Conservation (phyloP, 2,329 filamentous ascomycete genomes). For the Phialophora tarda region DNA sequence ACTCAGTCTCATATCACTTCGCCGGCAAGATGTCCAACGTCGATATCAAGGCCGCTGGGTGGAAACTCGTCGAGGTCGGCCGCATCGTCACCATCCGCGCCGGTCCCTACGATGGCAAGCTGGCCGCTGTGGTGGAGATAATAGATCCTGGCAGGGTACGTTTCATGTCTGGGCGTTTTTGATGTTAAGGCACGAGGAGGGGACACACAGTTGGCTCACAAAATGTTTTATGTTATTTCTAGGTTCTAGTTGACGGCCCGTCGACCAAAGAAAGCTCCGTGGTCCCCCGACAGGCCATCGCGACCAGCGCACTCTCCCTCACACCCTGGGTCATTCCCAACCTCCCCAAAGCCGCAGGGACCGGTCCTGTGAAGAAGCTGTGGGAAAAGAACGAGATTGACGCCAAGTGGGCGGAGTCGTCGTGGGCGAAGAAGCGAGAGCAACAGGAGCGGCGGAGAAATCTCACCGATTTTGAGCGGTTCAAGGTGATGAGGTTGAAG, state of each 20-base stretch:
- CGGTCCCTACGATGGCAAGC: slow-evolving; percentile 80
- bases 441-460: slow-evolving; percentile 84
- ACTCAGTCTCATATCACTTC: slow-evolving; percentile 13
- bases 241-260: slow-evolving; percentile 97
- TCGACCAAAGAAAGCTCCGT: slow-evolving; percentile 77
- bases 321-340: slow-evolving; percentile 86
- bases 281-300: slow-evolving; percentile 84
- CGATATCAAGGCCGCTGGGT: slow-evolving; percentile 79
- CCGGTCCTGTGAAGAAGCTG: slow-evolving; percentile 78
- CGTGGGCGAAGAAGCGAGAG: slow-evolving; percentile 92
- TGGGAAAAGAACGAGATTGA: slow-evolving; percentile 95
- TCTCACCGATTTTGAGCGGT: slow-evolving; percentile 98
- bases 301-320: slow-evolving; percentile 83
- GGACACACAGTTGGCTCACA: slow-evolving; percentile 10
- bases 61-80: slow-evolving; percentile 98
- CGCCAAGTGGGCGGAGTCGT: slow-evolving; percentile 86
- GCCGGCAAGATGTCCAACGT: slow-evolving; percentile 71
- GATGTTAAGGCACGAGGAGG: neutral
- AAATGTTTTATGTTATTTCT: slow-evolving; percentile 29
- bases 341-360: slow-evolving; percentile 83
- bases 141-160: slow-evolving; percentile 99
- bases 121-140: slow-evolving; percentile 97
- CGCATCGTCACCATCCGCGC: slow-evolving; percentile 90
- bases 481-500: slow-evolving; percentile 99
- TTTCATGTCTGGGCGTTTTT: slow-evolving; percentile 46